Base-by-base conservation (phyloP, 305 asterid genomes). In the Fraxinus xanthoxyloides region DNA sequence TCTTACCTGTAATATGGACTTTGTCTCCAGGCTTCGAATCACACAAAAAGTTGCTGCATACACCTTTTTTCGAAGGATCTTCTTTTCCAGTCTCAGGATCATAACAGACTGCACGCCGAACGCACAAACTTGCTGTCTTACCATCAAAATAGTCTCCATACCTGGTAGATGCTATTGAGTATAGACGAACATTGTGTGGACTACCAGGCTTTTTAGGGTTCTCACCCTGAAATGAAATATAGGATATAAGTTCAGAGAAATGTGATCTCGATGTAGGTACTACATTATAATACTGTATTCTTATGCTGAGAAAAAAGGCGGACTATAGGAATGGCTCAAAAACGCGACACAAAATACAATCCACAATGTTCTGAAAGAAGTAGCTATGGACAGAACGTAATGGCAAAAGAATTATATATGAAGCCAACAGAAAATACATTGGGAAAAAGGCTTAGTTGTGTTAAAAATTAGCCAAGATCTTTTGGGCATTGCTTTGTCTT, bases 81-180 rank as follows among this genome's bases (percentile, higher is more conserved):
- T 94, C 98, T 82, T 92, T 89, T 48, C 98, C 98, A n/a, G 97
- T 94, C 86, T 93, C 97, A 17, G 97, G 97, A 83, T 95, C 97
- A 80, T 90, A 93, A 87, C 90, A 93, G 77, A 95, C 95, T 80
- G 98, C 99, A 31, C 99, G 97, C 54, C 99, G 88, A 79, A 95
- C 99, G 83, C 98, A 95, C 13, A 95, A 88, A 88, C 95, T 95
- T 5, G 97, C 94, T 21, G 98, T 94, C 87, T 90, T 95, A 23
- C 97, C 98, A 84, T 95, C 97, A 79, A 95, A 94, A 80, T 56
- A 86, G 91, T 95, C 98, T 7, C 99, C 98, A 83, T 95, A 95
- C 85, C 99, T 87, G 43, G 98, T 92, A 32, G 99, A 95, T 78
- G 99, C 98, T 89, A 95, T 95, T 67, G 99, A 94, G 77, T 93